Conservation (phyloP, 768 basidiomycete genomes). For the Dentipellis sp. region DNA sequence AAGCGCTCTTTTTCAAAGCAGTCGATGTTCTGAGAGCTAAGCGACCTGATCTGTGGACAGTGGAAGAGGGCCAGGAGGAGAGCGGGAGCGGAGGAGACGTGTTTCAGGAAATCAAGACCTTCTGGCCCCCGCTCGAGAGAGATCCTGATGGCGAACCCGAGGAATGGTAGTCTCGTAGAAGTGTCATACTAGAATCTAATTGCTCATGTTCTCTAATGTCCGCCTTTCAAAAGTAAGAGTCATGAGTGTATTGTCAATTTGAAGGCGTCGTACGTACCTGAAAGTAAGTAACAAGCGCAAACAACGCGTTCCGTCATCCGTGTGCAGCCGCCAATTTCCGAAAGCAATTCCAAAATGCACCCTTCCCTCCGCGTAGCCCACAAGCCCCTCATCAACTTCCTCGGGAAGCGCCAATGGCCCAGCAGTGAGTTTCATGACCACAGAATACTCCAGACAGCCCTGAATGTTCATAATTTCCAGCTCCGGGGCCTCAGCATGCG, state of each 20-base stretch:
- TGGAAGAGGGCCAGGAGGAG: not conserved
- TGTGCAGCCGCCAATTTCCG: not conserved
- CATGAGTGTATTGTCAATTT: not conserved
- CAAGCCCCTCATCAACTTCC: not conserved
- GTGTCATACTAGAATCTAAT: too few relatives aligned
- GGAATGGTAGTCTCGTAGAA: not conserved
- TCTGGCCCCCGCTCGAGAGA: constrained; percentile 11
- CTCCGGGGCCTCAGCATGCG: constrained; percentile 33
- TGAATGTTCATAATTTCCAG: constrained; percentile 14
- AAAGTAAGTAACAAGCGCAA: not conserved
- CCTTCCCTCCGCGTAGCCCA: not conserved
- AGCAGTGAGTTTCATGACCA: not conserved
- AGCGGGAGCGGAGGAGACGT: constrained; percentile 5
- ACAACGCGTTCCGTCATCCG: not conserved
- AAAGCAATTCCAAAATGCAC: not conserved
- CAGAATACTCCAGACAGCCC: not conserved
- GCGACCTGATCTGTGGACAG: constrained; percentile 4
- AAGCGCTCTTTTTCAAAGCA: constrained; percentile 11
- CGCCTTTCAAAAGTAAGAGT: not conserved
- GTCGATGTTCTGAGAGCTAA: constrained; percentile 5
- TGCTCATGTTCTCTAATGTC: too few relatives aligned
- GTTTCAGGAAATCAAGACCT: constrained; percentile 11
- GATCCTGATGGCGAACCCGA: constrained; percentile 5
- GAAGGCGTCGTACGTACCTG: not conserved
- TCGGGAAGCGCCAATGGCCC: not conserved